These are phyloP conservation scores for Artomyces pyxidatus DNA, from an alignment of 768 basidiomycete genomes.

Conservation along the genomic window DNA sequence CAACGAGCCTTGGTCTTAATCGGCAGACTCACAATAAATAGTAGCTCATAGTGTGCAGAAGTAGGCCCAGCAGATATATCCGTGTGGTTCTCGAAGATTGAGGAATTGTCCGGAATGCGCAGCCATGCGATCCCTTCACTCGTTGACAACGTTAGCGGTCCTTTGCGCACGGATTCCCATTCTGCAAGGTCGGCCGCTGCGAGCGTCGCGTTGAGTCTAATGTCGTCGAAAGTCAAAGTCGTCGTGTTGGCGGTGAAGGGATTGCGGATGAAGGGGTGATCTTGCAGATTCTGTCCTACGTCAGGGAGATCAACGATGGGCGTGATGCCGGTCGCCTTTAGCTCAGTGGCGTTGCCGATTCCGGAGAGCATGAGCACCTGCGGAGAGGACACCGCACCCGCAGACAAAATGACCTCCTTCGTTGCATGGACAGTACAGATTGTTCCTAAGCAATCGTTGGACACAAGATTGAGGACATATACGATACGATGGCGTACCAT, in stretches of 20 bases:
- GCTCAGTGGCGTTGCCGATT: background rate
- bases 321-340: background rate
- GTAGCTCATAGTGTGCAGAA: background rate
- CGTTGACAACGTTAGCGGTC: background rate
- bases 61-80: conserved; percentile 2
- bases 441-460: background rate
- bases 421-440: background rate
- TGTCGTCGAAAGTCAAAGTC: background rate
- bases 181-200: background rate
- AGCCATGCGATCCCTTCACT: conserved; percentile 1
- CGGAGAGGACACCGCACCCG: background rate
- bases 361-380: conserved; percentile 3
- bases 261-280: background rate
- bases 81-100: background rate
- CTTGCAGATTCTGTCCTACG: conserved; percentile 1
- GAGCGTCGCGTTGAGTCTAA: background rate
- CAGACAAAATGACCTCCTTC: conserved; percentile 2
- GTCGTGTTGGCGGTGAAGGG: conserved; percentile 1
- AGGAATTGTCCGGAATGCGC: background rate
- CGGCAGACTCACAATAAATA: background rate
- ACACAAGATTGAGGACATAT: background rate
- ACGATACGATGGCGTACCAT: background rate
- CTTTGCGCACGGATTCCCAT: background rate
- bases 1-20: background rate
- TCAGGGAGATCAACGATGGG: background rate